Conservation (phyloP, 352 stramenopile genomes). For the Pythium phragmiticola region DNA sequence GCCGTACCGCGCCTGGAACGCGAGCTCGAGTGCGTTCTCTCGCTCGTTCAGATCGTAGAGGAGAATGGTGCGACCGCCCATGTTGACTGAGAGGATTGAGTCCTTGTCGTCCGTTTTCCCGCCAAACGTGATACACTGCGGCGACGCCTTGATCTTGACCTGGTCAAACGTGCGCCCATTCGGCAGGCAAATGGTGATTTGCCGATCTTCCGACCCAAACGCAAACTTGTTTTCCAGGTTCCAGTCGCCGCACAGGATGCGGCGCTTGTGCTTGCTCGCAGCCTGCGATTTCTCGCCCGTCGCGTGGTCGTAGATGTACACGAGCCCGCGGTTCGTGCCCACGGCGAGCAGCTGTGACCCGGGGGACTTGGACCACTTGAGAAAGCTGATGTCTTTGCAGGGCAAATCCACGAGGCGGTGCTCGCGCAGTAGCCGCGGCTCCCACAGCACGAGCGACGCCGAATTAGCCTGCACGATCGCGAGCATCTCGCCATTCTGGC, state of each 20-base stretch:
- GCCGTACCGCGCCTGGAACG: conserved; percentile 89
- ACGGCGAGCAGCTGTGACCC: conserved; percentile 62
- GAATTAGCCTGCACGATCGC: conserved; percentile 80
- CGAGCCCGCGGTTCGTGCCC: conserved; percentile 67
- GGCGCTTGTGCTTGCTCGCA: conserved; percentile 74
- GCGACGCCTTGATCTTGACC: conserved; percentile 73
- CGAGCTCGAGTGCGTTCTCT: conserved; percentile 89
- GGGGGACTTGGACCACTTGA: conserved; percentile 79
- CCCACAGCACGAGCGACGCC: conserved; percentile 67
- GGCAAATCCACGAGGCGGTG: conserved; percentile 67
- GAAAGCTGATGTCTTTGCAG: conserved; percentile 73
- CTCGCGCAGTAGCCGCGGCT: conserved; percentile 55
- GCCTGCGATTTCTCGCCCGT: conserved; percentile 53
- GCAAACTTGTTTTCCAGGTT: conserved; percentile 82
- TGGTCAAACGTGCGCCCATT: conserved; percentile 68
- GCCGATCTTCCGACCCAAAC: conserved; percentile 73
- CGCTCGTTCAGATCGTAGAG: conserved; percentile 87
- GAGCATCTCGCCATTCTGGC: conserved; percentile 58
- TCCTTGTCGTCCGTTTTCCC: conserved; percentile 70
- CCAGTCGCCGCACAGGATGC: conserved; percentile 79
- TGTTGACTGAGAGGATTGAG: conserved; percentile 87
- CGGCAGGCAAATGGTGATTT: conserved; percentile 75
- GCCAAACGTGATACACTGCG: conserved; percentile 74
- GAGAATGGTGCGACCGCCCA: conserved; percentile 88
- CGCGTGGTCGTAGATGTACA: conserved; percentile 76